These are phyloP conservation scores for Cyclotella sp. DNA, from an alignment of 108 stramenopile genomes.

Conservation along the genomic window DNA sequence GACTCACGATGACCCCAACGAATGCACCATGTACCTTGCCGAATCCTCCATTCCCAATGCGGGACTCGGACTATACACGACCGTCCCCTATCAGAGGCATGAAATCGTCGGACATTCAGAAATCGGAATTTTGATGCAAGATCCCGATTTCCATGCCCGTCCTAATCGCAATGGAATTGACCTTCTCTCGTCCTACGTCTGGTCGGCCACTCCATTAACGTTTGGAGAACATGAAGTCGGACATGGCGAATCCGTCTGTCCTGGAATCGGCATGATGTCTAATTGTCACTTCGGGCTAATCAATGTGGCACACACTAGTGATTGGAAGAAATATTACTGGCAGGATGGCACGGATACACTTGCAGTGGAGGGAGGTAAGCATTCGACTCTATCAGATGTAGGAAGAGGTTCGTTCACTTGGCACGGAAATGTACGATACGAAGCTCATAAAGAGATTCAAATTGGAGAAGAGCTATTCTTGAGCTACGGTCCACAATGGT, in stretches of 20 bases:
- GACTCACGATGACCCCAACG: conserved; percentile 17
- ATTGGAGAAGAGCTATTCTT: conserved; percentile 74
- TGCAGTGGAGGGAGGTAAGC: neutral
- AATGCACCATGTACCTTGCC: conserved; percentile 71
- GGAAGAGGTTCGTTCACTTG: conserved; percentile 61
- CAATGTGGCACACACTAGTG: conserved; percentile 26
- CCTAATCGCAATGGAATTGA: neutral
- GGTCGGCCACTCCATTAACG: conserved; percentile 11
- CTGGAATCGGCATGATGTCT: conserved; percentile 61
- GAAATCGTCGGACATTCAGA: conserved; percentile 15
- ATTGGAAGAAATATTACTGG: conserved; percentile 3
- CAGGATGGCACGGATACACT: conserved; percentile 26
- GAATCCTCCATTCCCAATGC: conserved; percentile 71
- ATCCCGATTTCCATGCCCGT: conserved; percentile 15
- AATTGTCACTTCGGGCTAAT: conserved; percentile 63
- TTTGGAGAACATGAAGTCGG: conserved; percentile 40
- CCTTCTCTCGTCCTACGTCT: conserved; percentile 26
- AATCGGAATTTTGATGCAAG: conserved; percentile 34
- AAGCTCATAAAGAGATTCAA: conserved; percentile 41
- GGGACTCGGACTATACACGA: conserved; percentile 75
- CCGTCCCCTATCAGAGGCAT: conserved; percentile 6
- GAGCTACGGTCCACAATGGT: conserved; percentile 72
- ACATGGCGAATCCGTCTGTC: conserved; percentile 38
- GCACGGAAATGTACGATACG: conserved; percentile 44
- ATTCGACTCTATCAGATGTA: conserved; percentile 41